These are phyloP conservation scores for Eremomyces bilateralis DNA, from an alignment of 495 filamentous ascomycete species.

Conservation along the genomic window DNA sequence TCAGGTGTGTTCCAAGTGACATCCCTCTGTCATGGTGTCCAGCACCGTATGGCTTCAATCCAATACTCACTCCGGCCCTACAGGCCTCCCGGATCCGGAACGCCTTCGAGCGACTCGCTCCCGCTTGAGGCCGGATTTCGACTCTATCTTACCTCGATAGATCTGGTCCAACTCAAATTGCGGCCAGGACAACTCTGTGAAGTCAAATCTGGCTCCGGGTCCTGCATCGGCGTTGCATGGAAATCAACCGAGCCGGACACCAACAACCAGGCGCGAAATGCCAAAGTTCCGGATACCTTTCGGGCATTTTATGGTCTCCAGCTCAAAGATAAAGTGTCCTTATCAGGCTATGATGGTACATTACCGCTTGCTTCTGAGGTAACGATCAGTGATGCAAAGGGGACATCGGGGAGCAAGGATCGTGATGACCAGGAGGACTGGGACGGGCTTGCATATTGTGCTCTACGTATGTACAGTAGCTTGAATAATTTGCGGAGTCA, in stretches of 20 bases:
- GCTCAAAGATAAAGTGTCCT: background rate
- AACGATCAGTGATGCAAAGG: background rate
- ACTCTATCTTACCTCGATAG: background rate
- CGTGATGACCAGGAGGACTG: background rate
- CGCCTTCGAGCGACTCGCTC: background rate
- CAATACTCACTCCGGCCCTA: no score
- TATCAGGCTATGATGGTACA: background rate
- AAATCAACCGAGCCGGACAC: background rate
- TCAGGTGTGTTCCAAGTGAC: no score
- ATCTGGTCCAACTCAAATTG: background rate
- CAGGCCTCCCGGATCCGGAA: no score
- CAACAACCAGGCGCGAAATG: background rate
- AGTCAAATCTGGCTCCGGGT: background rate
- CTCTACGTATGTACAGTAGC: background rate
- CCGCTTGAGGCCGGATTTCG: background rate
- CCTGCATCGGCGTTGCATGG: background rate
- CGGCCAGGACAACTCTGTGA: background rate
- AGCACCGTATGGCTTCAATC: no score
- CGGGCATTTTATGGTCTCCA: background rate
- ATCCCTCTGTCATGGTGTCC: no score
- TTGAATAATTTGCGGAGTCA: background rate
- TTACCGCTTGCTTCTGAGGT: background rate
- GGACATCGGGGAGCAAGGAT: background rate
- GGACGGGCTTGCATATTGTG: background rate
- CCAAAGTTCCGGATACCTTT: background rate